phyloP scores from a whole-genome alignment of 805 yeast species.

The Barnettozyma populi region DNA sequence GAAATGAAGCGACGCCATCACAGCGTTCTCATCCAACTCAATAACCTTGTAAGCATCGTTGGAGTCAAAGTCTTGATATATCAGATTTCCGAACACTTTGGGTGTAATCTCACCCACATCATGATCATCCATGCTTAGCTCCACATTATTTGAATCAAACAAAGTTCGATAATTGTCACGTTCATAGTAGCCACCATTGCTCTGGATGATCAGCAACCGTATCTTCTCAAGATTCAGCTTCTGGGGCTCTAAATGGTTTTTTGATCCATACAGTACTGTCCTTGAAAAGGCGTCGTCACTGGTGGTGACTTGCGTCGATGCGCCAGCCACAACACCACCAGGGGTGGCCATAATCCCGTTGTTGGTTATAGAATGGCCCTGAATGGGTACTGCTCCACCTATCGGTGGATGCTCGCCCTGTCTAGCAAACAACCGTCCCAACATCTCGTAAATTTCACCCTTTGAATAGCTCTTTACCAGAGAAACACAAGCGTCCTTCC shows the following conservation, averaged over 20 bases:
- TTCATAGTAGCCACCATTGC: conserved; percentile 32
- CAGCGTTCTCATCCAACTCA: conserved; percentile 26
- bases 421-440: conserved; percentile 10
- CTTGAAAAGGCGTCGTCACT: conserved; percentile 24
- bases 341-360: not conserved
- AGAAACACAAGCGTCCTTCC: not conserved
- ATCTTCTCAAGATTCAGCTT: not conserved
- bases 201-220: conserved; percentile 30
- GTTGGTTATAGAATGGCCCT: not conserved
- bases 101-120: conserved; percentile 26
- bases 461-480: not conserved
- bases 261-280: conserved; percentile 24
- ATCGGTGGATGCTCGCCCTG: conserved; percentile 4
- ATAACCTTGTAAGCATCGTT: conserved; percentile 12
- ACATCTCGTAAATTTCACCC: conserved; percentile 1
- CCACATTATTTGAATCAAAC: conserved; percentile 25
- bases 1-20: conserved; percentile 31
- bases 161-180: conserved; percentile 30
- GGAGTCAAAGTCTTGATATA: conserved; percentile 25
- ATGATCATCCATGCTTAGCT: conserved; percentile 11
- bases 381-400: not conserved
- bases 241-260: conserved; percentile 10
- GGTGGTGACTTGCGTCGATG: not conserved
- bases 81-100: conserved; percentile 35
- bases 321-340: not conserved